Evolutionary conservation across 768 basidiomycete genomes (phyloP), one percentile per base, ranked within the genome.

Genomic region (Gymnopilus junonius): DNA sequence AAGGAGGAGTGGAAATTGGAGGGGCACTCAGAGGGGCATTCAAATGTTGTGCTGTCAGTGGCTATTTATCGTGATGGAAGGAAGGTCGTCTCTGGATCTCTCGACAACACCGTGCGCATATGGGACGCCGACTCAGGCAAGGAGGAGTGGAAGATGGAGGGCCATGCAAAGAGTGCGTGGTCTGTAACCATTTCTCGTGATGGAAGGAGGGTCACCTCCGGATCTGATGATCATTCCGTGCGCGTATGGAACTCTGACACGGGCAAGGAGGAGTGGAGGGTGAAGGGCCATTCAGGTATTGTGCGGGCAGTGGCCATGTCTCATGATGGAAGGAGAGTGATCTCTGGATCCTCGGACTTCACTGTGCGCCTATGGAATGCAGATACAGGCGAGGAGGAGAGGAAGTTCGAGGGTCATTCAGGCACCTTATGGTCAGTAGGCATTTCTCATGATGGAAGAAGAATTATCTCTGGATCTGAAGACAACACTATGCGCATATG

Each of bases 361-460:
- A 70, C 71, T 15, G 64, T 75, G 48, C 63, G 72, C 14, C 40
- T 73, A 17, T 75, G 72, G 73, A 63, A 73, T 55, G 25, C 60
- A 23, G 20, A 37, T 8, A 68, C 65, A 45, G 65, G 67, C 1
- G 43, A 55, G 0, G n/a, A 31, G 34, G 21, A 43, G 39, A 35
- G 40, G 17, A 59, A 42, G 39, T 61, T 72, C 10, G 31, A 42
- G 40, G 42, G 42, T 2, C 42, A 43, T 43, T 8, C 42, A 43
- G 8, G n/a, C 3, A 2, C 1, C 8, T 11, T 43, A 17, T 8
- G 3, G 42, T 54, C 51, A 2, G 51, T 15, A 1, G 23, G 25
- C 15, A 29, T 54, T 17, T 54, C 51, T 8, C 51, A 23, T 20
- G 27, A 54, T 21, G 35, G 35, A n/a, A 31, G 15, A 5, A 54